A percentile compares a stretch with the other conserved stretches of the same genome.
phyloP scores from a whole-genome alignment of 768 basidiomycete species.

The Gloeopeniophorella convolvens region DNA sequence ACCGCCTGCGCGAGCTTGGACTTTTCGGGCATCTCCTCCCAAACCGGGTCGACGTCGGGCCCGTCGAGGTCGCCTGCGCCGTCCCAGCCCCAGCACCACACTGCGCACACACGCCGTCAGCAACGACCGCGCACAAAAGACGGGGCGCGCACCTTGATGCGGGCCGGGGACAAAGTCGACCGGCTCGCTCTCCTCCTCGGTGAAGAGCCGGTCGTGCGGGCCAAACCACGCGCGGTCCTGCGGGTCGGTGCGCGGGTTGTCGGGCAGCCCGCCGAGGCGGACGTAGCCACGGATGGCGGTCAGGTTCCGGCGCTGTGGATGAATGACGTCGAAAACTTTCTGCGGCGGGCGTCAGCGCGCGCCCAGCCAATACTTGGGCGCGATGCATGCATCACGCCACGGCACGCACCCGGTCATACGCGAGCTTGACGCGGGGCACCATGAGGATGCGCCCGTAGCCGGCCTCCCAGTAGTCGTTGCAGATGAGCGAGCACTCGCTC shows the following conservation, averaged over 20 bases:
- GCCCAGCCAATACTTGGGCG: too few species aligned
- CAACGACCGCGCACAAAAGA: background rate
- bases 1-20: conserved; percentile 55
- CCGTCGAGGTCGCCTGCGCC: conserved; percentile 97
- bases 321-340: conserved; percentile 94
- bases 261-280: conserved; percentile 92
- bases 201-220: conserved; percentile 92
- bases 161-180: conserved; percentile 79
- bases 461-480: conserved; percentile 97
- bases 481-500: conserved; percentile 91
- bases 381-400: background rate
- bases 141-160: conserved; percentile 61
- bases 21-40: conserved; percentile 78
- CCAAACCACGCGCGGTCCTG: conserved; percentile 99
- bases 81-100: conserved; percentile 99
- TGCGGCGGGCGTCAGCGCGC: too few species aligned
- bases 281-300: conserved; percentile 94
- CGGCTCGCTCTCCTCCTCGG: conserved; percentile 74
- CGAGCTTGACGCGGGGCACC: conserved; percentile 94
- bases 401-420: conserved; percentile 75
- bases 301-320: conserved; percentile 83
- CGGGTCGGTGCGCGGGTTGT: conserved; percentile 93
- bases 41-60: conserved; percentile 96
- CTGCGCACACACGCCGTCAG: conserved; percentile 34
- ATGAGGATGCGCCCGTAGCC: conserved; percentile 97